Conservation (phyloP, 495 filamentous ascomycete species). For the Glonium stellatum region DNA sequence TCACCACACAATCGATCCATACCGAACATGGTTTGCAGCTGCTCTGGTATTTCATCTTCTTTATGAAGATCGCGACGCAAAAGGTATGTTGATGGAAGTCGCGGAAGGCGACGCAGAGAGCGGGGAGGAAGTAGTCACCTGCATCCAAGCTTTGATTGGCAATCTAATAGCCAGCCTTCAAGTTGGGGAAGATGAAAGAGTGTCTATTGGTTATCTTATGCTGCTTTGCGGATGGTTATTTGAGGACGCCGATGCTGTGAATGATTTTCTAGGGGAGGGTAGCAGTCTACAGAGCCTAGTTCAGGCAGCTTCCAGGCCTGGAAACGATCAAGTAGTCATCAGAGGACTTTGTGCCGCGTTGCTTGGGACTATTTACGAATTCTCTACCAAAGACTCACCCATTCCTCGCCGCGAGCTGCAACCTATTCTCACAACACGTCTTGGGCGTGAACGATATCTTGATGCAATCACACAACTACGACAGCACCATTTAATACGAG, state of each 20-base stretch:
- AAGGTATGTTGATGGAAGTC: constrained; percentile 70
- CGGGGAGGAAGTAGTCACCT: constrained; percentile 93
- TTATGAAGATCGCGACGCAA: constrained; percentile 72
- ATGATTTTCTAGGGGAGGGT: constrained; percentile 93
- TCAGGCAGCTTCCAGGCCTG: constrained; percentile 60
- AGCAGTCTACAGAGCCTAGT: constrained; percentile 82
- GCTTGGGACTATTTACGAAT: constrained; percentile 88
- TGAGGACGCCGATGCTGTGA: constrained; percentile 83
- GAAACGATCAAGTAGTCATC: constrained; percentile 53
- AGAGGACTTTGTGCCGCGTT: constrained; percentile 79
- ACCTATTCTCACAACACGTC: constrained; percentile 66
- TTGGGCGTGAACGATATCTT: constrained; percentile 84
- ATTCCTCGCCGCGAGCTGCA: constrained; percentile 77
- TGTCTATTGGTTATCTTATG: constrained; percentile 84
- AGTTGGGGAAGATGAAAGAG: constrained; percentile 69
- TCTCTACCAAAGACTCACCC: constrained; percentile 94
- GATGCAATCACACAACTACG: constrained; percentile 75
- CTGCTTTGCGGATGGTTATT: constrained; percentile 88
- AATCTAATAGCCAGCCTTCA: constrained; percentile 73
- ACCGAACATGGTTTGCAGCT: constrained; percentile 84
- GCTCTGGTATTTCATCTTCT: constrained; percentile 87
- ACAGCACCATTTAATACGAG: constrained; percentile 72
- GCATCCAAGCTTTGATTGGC: constrained; percentile 76
- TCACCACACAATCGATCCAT: constrained; percentile 64
- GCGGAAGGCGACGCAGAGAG: constrained; percentile 81